Conservation (phyloP, 257 asterid species). For the Nicotiana obtusifolia region DNA sequence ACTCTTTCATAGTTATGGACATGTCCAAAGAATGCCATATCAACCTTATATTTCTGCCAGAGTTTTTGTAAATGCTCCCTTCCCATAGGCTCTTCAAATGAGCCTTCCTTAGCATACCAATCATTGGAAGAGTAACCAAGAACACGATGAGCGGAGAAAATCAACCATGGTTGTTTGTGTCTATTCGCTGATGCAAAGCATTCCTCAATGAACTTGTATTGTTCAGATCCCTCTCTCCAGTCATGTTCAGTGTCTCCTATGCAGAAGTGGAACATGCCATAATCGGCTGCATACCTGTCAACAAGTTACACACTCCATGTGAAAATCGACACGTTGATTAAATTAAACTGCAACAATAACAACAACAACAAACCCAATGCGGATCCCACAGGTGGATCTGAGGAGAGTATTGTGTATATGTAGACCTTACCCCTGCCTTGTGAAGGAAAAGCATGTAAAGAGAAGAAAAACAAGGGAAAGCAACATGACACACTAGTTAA, state of each 20-base stretch:
- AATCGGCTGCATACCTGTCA: constrained; percentile 35
- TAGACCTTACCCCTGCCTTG: too few relatives aligned
- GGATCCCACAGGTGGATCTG: too few relatives aligned
- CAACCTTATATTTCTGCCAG: constrained; percentile 11
- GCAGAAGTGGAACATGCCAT: constrained; percentile 42
- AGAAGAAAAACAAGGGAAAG: not conserved
- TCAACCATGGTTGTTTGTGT: constrained; percentile 37
- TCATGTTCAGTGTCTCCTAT: constrained; percentile 39
- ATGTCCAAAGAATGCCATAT: constrained; percentile 1
- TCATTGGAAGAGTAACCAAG: constrained; percentile 35
- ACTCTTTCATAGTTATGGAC: constrained; percentile 11
- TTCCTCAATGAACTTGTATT: constrained; percentile 28
- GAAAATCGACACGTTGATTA: not conserved
- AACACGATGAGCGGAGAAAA: constrained; percentile 15
- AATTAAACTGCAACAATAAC: not conserved
- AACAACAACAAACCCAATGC: too few relatives aligned
- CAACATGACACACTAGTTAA: not conserved
- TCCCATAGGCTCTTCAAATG: constrained; percentile 11
- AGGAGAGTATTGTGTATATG: too few relatives aligned
- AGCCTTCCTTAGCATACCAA: constrained; percentile 14
- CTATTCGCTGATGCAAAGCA: constrained; percentile 37
- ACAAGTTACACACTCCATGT: not conserved
- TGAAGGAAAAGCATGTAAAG: too few relatives aligned
- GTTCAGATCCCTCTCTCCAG: constrained; percentile 45
- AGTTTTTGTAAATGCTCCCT: constrained; percentile 8